Evolutionary conservation across 495 filamentous ascomycete genomes (phyloP).

Genomic region (Clohesyomyces aquaticus): DNA sequence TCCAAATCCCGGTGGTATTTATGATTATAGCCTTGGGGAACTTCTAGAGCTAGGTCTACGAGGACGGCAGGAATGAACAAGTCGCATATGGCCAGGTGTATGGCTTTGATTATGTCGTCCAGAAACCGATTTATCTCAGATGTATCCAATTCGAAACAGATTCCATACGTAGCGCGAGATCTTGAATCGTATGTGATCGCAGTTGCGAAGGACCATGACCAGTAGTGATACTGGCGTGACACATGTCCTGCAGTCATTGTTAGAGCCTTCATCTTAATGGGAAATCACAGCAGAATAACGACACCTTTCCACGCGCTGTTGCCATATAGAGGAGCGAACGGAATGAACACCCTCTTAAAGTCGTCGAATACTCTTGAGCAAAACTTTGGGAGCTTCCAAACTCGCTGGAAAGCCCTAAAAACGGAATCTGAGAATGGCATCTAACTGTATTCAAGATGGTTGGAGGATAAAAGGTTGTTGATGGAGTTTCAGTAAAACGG

Average conservation of each 20-base stretch:
- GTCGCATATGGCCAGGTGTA: neutral
- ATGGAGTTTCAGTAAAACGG: no score
- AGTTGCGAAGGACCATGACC: neutral
- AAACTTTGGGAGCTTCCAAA: no score
- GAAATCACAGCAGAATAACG: neutral
- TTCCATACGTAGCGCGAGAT: neutral
- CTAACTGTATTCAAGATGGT: no score
- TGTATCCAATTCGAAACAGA: neutral
- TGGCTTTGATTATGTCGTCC: neutral
- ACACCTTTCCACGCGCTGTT: neutral
- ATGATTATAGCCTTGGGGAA: neutral
- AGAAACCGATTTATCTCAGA: neutral
- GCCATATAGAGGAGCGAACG: neutral
- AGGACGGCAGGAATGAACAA: neutral
- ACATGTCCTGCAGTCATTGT: neutral
- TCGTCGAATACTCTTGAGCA: no score
- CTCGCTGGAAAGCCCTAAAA: no score
- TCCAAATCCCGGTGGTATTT: neutral
- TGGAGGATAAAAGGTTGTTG: no score
- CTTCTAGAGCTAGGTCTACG: neutral
- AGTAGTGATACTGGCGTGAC: neutral
- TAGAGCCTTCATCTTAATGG: neutral
- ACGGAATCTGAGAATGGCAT: no score
- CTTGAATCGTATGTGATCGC: neutral
- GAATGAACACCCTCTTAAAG: no score